These are phyloP conservation scores for Pythium phragmitis DNA, from an alignment of 352 stramenopile species.

Conservation along the genomic window DNA sequence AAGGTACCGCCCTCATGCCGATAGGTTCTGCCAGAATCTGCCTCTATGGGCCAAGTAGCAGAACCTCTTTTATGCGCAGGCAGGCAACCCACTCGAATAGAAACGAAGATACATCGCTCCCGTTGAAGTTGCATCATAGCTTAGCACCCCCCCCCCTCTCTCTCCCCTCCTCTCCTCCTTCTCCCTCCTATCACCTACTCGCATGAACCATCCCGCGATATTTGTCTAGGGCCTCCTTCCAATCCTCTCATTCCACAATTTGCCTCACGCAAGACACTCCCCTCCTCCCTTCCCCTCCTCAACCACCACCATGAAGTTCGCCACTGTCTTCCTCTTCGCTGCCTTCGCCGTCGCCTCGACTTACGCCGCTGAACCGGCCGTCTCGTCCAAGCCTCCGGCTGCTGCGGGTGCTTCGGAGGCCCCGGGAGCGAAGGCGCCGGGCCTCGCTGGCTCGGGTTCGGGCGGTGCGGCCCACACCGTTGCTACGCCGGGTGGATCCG, in stretches of 20 bases:
- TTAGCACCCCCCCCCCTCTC: no score
- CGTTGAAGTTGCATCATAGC: no score
- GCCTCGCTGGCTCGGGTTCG: not conserved
- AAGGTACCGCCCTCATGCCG: no score
- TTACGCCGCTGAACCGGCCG: not conserved
- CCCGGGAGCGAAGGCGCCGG: no score
- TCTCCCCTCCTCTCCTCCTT: not conserved
- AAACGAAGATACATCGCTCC: no score
- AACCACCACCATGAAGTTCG: conserved; percentile 27
- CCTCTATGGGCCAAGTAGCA: no score
- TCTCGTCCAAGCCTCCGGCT: not conserved
- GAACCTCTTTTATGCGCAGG: not conserved
- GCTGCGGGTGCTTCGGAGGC: not conserved
- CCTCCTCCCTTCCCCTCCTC: not conserved
- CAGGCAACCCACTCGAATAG: no score
- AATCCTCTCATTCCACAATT: conserved; percentile 23
- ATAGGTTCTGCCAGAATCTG: no score
- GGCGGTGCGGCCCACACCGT: not conserved
- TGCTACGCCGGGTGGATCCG: not conserved
- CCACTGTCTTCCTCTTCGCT: conserved; percentile 18
- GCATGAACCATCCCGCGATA: no score
- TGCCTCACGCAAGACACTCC: conserved; percentile 3
- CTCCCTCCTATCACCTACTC: no score
- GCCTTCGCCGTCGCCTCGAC: conserved; percentile 20
- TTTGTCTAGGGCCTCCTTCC: no score